These are phyloP conservation scores for Aspergillus saccharolyticus DNA, from an alignment of 495 filamentous ascomycete genomes.

Conservation along the genomic window DNA sequence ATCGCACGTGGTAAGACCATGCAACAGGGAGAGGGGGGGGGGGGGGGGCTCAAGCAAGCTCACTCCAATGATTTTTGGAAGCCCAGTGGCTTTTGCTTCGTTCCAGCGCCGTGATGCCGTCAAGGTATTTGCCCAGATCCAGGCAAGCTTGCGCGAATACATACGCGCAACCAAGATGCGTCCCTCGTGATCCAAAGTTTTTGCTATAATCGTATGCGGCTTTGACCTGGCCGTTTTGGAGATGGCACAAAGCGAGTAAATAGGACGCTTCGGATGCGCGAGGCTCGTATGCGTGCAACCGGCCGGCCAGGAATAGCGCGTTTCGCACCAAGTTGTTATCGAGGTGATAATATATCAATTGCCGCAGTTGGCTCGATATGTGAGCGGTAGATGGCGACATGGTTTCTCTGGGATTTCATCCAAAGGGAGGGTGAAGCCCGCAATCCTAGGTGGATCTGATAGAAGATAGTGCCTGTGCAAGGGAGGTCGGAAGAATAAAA, in stretches of 20 bases:
- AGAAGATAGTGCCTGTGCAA: constrained; percentile 8
- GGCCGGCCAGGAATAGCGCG: constrained; percentile 85
- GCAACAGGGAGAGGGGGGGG: too few species aligned
- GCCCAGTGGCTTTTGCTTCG: constrained; percentile 66
- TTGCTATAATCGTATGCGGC: constrained; percentile 69
- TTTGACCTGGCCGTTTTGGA: constrained; percentile 72
- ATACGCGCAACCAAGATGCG: constrained; percentile 83
- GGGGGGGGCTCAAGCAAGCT: constrained; percentile 23
- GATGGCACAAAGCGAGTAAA: constrained; percentile 76
- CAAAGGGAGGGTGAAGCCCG: background rate
- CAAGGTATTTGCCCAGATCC: constrained; percentile 66
- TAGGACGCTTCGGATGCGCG: constrained; percentile 74
- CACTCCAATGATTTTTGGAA: constrained; percentile 66
- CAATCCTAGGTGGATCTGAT: constrained; percentile 5
- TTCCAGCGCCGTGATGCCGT: constrained; percentile 78
- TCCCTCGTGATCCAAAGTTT: constrained; percentile 54
- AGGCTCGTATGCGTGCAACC: constrained; percentile 76
- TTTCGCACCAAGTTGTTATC: constrained; percentile 85
- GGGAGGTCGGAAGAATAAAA: background rate
- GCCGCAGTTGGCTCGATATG: constrained; percentile 69
- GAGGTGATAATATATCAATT: constrained; percentile 86
- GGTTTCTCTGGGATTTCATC: constrained; percentile 22
- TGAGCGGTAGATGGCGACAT: constrained; percentile 69
- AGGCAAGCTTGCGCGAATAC: constrained; percentile 87
- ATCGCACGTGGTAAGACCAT: background rate